phyloP scores from a whole-genome alignment of 345 rosid species.

The Lagerstroemia speciosa region DNA sequence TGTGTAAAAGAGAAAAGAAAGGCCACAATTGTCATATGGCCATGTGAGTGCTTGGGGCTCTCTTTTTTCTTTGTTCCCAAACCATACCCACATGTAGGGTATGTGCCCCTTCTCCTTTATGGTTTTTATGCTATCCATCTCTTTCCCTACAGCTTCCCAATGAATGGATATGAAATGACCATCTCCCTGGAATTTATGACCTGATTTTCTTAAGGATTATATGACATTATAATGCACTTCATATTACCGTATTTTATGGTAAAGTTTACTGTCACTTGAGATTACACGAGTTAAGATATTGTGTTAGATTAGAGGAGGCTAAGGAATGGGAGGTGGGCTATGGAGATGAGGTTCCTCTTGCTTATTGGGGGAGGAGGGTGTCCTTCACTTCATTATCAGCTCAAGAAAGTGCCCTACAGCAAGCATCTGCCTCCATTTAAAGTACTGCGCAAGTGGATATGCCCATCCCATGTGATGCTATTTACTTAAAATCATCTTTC shows the following conservation, averaged over 20 bases:
- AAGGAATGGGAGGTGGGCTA: neutral
- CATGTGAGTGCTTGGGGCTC: slow-evolving; percentile 41
- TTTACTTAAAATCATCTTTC: neutral
- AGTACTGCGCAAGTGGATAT: slow-evolving; percentile 6
- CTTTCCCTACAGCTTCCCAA: neutral
- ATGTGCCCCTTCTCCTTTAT: slow-evolving; percentile 15
- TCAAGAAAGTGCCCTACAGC: slow-evolving; percentile 20
- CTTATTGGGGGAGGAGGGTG: neutral
- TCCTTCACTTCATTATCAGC: slow-evolving; percentile 11
- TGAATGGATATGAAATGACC: no score
- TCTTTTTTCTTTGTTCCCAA: slow-evolving; percentile 42
- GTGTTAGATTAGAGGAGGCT: slow-evolving; percentile 12
- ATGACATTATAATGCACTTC: no score
- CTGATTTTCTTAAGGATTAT: no score
- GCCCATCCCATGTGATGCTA: slow-evolving; percentile 8
- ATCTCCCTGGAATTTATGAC: no score
- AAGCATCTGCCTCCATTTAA: slow-evolving; percentile 7
- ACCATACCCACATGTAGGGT: slow-evolving; percentile 53
- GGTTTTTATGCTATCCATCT: no score
- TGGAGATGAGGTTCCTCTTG: slow-evolving; percentile 13
- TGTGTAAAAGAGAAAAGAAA: neutral
- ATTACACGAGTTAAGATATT: no score
- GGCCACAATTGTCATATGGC: neutral
- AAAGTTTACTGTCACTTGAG: no score
- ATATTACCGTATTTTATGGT: no score